A percentile compares a stretch with the other conserved stretches of the same genome.
Conservation (phyloP, 768 basidiomycete genomes). For the Russula lepida region DNA sequence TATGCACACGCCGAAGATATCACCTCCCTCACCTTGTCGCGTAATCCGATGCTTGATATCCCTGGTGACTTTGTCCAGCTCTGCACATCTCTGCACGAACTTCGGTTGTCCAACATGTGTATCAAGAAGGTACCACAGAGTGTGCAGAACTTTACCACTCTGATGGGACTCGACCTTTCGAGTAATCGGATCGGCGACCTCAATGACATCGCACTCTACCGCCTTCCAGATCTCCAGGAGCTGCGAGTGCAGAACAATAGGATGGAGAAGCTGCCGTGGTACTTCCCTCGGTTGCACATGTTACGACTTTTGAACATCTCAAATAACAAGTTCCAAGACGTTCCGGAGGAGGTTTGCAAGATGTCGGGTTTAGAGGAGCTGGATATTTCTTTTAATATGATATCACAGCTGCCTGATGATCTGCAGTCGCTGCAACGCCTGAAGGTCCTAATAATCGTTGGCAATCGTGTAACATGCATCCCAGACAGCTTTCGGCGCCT, state of each 20-base stretch:
- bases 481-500: constrained; percentile 54
- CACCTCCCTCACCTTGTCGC: constrained; percentile 76
- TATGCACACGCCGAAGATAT: constrained; percentile 82
- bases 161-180: constrained; percentile 80
- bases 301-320: constrained; percentile 85
- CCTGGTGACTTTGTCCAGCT: constrained; percentile 94
- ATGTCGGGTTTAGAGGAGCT: constrained; percentile 72
- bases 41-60: constrained; percentile 93
- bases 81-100: constrained; percentile 73
- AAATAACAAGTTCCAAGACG: constrained; percentile 80
- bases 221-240: constrained; percentile 57
- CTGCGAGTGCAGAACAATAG: constrained; percentile 88
- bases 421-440: constrained; percentile 63
- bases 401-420: constrained; percentile 71
- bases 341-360: constrained; percentile 70
- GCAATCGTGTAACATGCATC: constrained; percentile 70
- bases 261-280: constrained; percentile 76
- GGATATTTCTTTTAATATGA: constrained; percentile 91
- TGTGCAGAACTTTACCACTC: constrained; percentile 61
- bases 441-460: constrained; percentile 71
- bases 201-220: constrained; percentile 75
- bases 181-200: constrained; percentile 88
- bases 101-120: constrained; percentile 84
- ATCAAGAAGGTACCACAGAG: constrained; percentile 89
- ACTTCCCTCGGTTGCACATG: constrained; percentile 64